Percentiles rank a stretch among this genome's conserved stretches.
These are phyloP conservation scores for Xylariaceae sp. DNA, from an alignment of 2,329 filamentous ascomycete genomes.

Conservation along the genomic window DNA sequence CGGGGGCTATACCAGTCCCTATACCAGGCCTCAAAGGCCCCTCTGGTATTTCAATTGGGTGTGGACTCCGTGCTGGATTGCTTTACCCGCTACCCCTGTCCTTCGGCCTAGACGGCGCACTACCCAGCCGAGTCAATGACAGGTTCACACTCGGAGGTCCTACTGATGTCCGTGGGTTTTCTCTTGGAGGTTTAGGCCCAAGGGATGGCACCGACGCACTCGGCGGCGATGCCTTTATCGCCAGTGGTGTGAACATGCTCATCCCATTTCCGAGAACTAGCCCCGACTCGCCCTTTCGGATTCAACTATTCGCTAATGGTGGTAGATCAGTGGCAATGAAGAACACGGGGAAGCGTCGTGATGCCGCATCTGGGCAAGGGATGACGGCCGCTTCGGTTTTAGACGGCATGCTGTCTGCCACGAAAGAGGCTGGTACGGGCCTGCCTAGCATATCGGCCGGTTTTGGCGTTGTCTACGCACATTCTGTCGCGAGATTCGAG, in stretches of 20 bases:
- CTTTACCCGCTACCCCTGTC: constrained; percentile 74
- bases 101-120: constrained; percentile 46
- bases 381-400: constrained; percentile 43
- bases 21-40: constrained; percentile 62
- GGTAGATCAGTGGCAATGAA: constrained; percentile 76
- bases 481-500: constrained; percentile 89
- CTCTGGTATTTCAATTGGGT: constrained; percentile 77
- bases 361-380: constrained; percentile 29
- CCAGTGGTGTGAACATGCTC: constrained; percentile 79
- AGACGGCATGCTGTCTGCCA: constrained; percentile 52
- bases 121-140: constrained; percentile 79
- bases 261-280: constrained; percentile 78
- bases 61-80: constrained; percentile 72
- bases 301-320: constrained; percentile 89
- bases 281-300: constrained; percentile 73
- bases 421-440: constrained; percentile 66
- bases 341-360: constrained; percentile 46
- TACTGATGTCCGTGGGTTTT: constrained; percentile 91
- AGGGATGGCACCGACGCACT: constrained; percentile 80
- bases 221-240: constrained; percentile 87
- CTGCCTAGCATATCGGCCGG: constrained; percentile 82
- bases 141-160: constrained; percentile 93
- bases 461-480: constrained; percentile 87
- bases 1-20: constrained; percentile 67
- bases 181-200: constrained; percentile 80